These are phyloP conservation scores for Ramaria sp. DNA, from an alignment of 768 basidiomycete species.

Conservation along the genomic window DNA sequence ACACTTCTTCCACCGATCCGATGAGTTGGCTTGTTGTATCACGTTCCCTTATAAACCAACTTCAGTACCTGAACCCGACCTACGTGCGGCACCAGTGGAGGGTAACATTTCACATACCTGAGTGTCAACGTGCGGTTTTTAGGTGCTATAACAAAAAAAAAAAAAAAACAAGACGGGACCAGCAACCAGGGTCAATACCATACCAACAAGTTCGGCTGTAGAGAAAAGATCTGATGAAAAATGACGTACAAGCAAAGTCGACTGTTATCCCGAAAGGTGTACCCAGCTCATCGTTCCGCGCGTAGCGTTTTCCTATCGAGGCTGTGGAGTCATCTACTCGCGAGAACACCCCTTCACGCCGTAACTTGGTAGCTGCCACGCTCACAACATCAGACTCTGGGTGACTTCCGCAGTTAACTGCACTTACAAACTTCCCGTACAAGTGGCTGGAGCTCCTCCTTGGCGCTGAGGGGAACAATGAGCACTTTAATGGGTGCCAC, in stretches of 20 bases:
- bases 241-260: slow-evolving; percentile 76
- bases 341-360: slow-evolving; percentile 80
- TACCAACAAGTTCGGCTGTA: background rate
- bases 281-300: slow-evolving; percentile 96
- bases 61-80: background rate
- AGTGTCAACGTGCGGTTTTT: slow-evolving; percentile 91
- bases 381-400: background rate
- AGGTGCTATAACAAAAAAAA: slow-evolving; percentile 43
- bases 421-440: slow-evolving; percentile 85
- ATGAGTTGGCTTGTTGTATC: slow-evolving; percentile 92
- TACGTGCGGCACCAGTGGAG: background rate
- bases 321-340: slow-evolving; percentile 94
- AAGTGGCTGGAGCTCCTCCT: slow-evolving; percentile 73
- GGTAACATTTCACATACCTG: slow-evolving; percentile 34
- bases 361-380: slow-evolving; percentile 69
- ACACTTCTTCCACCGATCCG: slow-evolving; percentile 82
- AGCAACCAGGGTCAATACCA: slow-evolving; percentile 5
- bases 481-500: slow-evolving; percentile 96
- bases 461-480: slow-evolving; percentile 87
- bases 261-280: slow-evolving; percentile 95
- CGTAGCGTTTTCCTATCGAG: slow-evolving; percentile 93
- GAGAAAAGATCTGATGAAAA: background rate
- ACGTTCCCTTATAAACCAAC: slow-evolving; percentile 52
- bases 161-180: background rate
- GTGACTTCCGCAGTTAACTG: background rate